Conservation (phyloP, 495 filamentous ascomycete species). For the Sordaria brevicollis region DNA sequence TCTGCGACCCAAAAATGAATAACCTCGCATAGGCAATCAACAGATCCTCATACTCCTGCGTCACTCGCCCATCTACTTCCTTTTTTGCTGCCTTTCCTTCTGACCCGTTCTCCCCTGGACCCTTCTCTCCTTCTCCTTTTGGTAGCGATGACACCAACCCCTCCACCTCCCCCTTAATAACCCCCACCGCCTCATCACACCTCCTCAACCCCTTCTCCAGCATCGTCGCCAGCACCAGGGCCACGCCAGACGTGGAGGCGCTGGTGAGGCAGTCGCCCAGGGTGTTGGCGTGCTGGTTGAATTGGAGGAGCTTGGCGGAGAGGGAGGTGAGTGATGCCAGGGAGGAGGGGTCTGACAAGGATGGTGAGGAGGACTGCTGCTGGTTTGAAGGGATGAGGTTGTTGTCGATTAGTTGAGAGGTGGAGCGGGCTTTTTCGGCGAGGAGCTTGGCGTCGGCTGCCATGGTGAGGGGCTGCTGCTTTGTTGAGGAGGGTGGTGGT, state of each 20-base stretch:
- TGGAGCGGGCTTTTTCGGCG: neutral
- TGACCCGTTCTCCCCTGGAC: neutral
- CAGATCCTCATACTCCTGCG: neutral
- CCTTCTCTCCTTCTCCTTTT: neutral
- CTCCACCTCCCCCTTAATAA: neutral
- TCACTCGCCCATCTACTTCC: neutral
- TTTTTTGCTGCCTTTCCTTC: neutral
- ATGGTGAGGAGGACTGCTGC: too few species aligned
- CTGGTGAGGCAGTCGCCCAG: neutral
- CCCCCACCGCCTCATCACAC: neutral
- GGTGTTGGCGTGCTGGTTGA: constrained; percentile 2
- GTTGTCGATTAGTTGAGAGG: neutral
- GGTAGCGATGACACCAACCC: too few species aligned
- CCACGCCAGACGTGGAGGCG: neutral
- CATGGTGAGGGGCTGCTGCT: neutral
- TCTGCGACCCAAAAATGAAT: neutral
- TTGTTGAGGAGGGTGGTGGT: neutral
- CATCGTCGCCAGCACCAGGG: neutral
- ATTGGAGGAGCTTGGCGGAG: neutral
- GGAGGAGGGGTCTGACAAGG: neutral
- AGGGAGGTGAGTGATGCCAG: neutral
- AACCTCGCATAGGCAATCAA: neutral
- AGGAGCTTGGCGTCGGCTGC: neutral
- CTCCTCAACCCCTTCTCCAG: neutral
- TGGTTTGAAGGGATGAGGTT: neutral